These are phyloP conservation scores for Pisolithus tinctorius DNA, from an alignment of 768 basidiomycete genomes.

Conservation along the genomic window DNA sequence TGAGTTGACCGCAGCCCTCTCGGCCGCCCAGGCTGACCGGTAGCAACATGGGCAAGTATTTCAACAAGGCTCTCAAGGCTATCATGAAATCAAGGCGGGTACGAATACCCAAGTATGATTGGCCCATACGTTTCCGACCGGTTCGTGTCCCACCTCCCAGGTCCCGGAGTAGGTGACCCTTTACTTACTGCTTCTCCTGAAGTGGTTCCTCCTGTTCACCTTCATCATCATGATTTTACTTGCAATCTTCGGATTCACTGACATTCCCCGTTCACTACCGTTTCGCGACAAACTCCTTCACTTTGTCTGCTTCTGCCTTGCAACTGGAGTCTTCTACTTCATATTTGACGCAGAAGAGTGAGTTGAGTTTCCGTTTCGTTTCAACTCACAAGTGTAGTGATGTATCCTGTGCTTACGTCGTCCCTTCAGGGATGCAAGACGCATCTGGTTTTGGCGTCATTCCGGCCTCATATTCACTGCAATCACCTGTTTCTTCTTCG, in stretches of 20 bases:
- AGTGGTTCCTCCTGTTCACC: slow-evolving; percentile 84
- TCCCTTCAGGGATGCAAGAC: slow-evolving; percentile 55
- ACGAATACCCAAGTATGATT: slow-evolving; percentile 56
- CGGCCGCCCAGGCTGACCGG: no score
- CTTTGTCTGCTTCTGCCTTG: slow-evolving; percentile 68
- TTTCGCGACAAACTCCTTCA: slow-evolving; percentile 77
- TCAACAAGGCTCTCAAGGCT: slow-evolving; percentile 43
- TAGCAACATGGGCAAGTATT: slow-evolving; percentile 26
- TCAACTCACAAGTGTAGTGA: no score
- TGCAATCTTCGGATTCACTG: slow-evolving; percentile 73
- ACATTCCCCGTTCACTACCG: slow-evolving; percentile 56
- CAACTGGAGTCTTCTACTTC: slow-evolving; percentile 80
- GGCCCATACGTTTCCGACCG: slow-evolving; percentile 68
- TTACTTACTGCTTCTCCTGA: slow-evolving; percentile 5
- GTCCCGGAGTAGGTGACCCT: neutral
- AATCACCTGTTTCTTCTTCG: slow-evolving; percentile 70
- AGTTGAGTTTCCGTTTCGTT: slow-evolving; percentile 20
- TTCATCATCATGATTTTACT: slow-evolving; percentile 59
- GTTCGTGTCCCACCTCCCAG: slow-evolving; percentile 29
- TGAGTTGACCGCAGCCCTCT: no score
- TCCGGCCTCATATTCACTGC: slow-evolving; percentile 61
- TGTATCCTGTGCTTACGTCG: neutral
- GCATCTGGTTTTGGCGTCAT: slow-evolving; percentile 86
- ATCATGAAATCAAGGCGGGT: slow-evolving; percentile 69
- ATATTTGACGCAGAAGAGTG: slow-evolving; percentile 86